Evolutionary conservation across 495 filamentous ascomycete species (phyloP).

Genomic region (Tuber brumale): DNA sequence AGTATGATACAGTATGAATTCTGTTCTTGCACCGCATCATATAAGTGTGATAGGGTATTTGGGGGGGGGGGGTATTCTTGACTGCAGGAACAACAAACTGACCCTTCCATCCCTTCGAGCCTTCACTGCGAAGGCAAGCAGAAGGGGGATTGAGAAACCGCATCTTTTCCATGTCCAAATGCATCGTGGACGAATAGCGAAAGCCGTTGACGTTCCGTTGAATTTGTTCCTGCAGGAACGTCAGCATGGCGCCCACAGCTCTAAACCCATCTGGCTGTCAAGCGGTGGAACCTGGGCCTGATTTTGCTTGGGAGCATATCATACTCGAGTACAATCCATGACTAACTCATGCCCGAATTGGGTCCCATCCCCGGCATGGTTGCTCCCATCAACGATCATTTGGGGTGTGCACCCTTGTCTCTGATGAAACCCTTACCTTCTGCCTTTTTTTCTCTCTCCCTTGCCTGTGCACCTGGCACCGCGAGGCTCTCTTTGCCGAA

Average conservation of each 20-base stretch:
- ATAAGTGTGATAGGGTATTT: not conserved
- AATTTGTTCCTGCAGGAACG: conserved; percentile 18
- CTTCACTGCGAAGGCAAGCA: not conserved
- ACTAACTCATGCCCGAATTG: not conserved
- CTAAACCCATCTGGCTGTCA: conserved; percentile 14
- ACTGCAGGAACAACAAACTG: conserved; percentile 21
- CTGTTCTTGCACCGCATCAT: not conserved
- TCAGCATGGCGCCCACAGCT: conserved; percentile 20
- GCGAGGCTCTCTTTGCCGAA: not conserved
- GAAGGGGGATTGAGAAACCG: conserved; percentile 10
- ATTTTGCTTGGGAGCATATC: not conserved
- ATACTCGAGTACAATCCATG: not conserved
- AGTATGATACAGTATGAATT: not conserved
- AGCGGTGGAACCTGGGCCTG: not conserved
- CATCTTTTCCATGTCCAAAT: conserved; percentile 8
- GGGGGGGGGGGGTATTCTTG: not conserved
- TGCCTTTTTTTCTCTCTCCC: not conserved
- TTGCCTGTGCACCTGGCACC: not conserved
- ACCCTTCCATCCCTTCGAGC: conserved; percentile 9
- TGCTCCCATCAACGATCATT: not conserved
- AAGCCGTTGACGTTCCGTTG: conserved; percentile 8
- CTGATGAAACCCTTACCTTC: not conserved
- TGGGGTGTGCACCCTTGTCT: not conserved
- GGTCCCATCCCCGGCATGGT: not conserved
- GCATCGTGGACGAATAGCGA: conserved; percentile 19